Conservation (phyloP, 306 rosid genomes). For the Chamaecrista fasciculata region DNA sequence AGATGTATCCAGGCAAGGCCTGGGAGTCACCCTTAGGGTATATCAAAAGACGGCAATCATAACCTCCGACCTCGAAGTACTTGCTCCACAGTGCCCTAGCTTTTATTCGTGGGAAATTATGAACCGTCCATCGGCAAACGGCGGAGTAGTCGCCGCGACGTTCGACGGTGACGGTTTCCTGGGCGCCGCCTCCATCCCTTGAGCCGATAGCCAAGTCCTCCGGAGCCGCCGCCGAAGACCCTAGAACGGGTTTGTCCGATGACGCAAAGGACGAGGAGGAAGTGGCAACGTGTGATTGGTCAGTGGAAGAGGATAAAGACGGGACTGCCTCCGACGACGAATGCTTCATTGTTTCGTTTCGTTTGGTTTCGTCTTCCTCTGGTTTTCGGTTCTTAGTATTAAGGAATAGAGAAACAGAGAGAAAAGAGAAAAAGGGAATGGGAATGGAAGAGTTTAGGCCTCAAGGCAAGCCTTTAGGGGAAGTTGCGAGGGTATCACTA, state of each 20-base stretch:
- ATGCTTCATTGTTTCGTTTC: constrained; percentile 63
- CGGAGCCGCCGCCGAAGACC: constrained; percentile 59
- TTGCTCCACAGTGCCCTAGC: constrained; percentile 98
- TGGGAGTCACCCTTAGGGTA: constrained; percentile 98
- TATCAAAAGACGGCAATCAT: constrained; percentile 89
- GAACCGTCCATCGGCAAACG: constrained; percentile 95
- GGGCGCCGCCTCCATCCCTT: constrained; percentile 86
- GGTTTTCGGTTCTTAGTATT: not conserved
- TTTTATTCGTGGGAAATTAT: constrained; percentile 81
- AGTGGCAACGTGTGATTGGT: constrained; percentile 59
- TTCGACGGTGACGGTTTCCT: constrained; percentile 75
- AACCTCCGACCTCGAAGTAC: constrained; percentile 99
- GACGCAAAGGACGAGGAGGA: constrained; percentile 34
- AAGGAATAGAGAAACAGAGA: not conserved
- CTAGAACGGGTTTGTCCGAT: constrained; percentile 36
- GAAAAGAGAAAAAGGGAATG: not conserved
- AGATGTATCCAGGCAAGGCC: constrained; percentile 91
- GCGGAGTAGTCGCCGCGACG: constrained; percentile 86
- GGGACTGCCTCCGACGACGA: constrained; percentile 77
- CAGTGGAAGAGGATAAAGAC: constrained; percentile 48
- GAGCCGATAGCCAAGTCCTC: constrained; percentile 73
- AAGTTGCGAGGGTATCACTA: constrained; percentile 24
- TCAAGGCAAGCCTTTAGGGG: too few relatives aligned
- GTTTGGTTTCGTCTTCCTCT: not conserved
- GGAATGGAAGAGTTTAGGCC: not conserved